Evolutionary conservation across 2,329 filamentous ascomycete genomes (phyloP).

Genomic region (Aureobasidium sp.): DNA sequence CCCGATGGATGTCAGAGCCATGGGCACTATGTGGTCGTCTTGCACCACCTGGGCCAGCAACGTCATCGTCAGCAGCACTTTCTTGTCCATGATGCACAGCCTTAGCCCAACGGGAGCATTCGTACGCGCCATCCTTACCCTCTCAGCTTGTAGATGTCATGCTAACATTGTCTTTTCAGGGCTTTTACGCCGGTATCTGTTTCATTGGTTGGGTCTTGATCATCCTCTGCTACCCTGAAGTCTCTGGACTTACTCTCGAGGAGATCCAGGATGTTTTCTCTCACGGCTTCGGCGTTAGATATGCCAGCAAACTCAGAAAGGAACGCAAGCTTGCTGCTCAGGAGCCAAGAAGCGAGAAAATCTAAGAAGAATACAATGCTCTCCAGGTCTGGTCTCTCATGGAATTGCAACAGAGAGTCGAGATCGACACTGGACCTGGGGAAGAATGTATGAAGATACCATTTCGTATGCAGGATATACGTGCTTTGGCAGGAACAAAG

Average conservation of each 20-base stretch:
- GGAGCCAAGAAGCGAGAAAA: background rate
- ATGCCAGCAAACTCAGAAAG: slow-evolving; percentile 31
- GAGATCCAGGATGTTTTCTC: slow-evolving; percentile 31
- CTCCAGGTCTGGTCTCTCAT: too few species aligned
- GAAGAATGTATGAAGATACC: too few species aligned
- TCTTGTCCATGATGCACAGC: slow-evolving; percentile 33
- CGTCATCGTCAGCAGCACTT: slow-evolving; percentile 32
- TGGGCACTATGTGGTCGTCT: slow-evolving; percentile 33
- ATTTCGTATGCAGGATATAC: background rate
- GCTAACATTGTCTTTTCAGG: too few species aligned
- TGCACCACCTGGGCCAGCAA: slow-evolving; percentile 27
- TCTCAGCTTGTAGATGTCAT: too few species aligned
- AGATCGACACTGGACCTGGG: too few species aligned
- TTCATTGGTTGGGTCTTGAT: slow-evolving; percentile 33
- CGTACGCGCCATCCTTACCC: too few species aligned
- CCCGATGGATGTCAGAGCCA: slow-evolving; percentile 32
- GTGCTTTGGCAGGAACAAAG: background rate
- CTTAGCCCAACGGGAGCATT: slow-evolving; percentile 35
- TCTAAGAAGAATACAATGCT: background rate
- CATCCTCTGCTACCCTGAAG: slow-evolving; percentile 36
- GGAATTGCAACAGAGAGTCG: too few species aligned
- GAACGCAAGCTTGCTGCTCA: slow-evolving; percentile 28
- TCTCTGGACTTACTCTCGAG: slow-evolving; percentile 34
- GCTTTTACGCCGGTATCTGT: slow-evolving; percentile 38
- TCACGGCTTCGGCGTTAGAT: slow-evolving; percentile 31